A percentile compares a stretch with the other conserved stretches of the same genome.
Conservation (phyloP, 169 alveolate genomes). For the Cryptosporidium sp. region DNA sequence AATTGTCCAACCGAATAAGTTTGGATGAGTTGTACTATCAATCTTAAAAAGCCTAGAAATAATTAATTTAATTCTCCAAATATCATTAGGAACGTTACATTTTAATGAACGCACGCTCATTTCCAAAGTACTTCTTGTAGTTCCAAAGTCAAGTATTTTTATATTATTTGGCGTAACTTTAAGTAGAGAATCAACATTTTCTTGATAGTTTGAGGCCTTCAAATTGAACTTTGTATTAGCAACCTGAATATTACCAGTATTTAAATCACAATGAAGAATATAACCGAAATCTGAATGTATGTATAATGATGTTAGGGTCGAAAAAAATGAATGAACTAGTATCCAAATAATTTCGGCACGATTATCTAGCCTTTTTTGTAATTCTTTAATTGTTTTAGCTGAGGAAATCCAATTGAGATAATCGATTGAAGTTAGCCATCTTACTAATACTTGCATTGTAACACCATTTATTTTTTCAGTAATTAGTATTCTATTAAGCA, state of each 20-base stretch:
- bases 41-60: constrained; percentile 43
- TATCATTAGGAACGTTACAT: constrained; percentile 56
- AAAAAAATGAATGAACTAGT: constrained; percentile 57
- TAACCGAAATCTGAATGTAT: constrained; percentile 73
- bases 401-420: constrained; percentile 66
- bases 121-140: constrained; percentile 64
- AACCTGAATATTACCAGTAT: constrained; percentile 62
- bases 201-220: constrained; percentile 32
- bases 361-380: constrained; percentile 63
- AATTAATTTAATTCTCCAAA: constrained; percentile 71
- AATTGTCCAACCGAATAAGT: constrained; percentile 65
- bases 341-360: constrained; percentile 73
- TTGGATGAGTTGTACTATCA: constrained; percentile 66
- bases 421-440: constrained; percentile 68
- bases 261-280: constrained; percentile 57
- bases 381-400: constrained; percentile 42
- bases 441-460: constrained; percentile 35
- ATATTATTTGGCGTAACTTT: constrained; percentile 50
- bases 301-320: constrained; percentile 59
- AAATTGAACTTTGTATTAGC: constrained; percentile 57
- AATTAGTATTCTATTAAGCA: constrained; percentile 43
- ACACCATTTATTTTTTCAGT: constrained; percentile 70
- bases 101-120: constrained; percentile 49
- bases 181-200: constrained; percentile 44
- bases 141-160: constrained; percentile 63